Evolutionary conservation across 768 basidiomycete species (phyloP).

Genomic region (Lyophyllum atratum): DNA sequence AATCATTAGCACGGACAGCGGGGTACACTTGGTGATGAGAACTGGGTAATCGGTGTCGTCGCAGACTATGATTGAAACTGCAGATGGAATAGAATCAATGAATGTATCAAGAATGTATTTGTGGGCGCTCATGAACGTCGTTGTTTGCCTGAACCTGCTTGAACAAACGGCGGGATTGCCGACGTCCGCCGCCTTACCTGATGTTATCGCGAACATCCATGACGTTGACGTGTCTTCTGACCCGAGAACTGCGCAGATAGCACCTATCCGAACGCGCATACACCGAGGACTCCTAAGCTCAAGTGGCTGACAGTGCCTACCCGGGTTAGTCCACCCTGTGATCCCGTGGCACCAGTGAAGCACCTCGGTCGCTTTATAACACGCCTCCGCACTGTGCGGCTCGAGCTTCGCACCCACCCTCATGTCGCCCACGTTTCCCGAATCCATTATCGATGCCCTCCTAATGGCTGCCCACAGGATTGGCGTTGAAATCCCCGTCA

Average conservation of each 20-base stretch:
- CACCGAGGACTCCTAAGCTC: too few relatives aligned
- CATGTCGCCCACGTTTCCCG: slow-evolving; percentile 5
- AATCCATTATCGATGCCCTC: slow-evolving; percentile 8
- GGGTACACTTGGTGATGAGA: slow-evolving; percentile 91
- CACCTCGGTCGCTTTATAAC: background rate
- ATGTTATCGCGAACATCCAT: background rate
- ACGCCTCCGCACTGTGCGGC: background rate
- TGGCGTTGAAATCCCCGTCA: slow-evolving; percentile 3
- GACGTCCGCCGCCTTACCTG: background rate
- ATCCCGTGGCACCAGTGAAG: background rate
- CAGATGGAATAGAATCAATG: background rate
- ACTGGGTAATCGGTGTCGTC: slow-evolving; percentile 53
- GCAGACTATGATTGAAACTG: background rate
- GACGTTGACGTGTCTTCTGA: background rate
- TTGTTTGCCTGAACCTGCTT: background rate
- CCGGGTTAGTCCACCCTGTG: slow-evolving; percentile 2
- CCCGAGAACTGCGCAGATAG: background rate
- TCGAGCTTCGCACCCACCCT: background rate
- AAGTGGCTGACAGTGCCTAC: too few relatives aligned
- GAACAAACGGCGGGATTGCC: background rate
- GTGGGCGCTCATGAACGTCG: background rate
- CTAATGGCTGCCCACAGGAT: slow-evolving; percentile 8
- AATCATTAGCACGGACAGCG: slow-evolving; percentile 87
- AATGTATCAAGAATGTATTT: slow-evolving; percentile 1
- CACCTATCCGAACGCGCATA: background rate